Evolutionary conservation across 2,329 filamentous ascomycete genomes (phyloP), one percentile per base, ranked within the genome.

Genomic region (Bipolaris zeicola): DNA sequence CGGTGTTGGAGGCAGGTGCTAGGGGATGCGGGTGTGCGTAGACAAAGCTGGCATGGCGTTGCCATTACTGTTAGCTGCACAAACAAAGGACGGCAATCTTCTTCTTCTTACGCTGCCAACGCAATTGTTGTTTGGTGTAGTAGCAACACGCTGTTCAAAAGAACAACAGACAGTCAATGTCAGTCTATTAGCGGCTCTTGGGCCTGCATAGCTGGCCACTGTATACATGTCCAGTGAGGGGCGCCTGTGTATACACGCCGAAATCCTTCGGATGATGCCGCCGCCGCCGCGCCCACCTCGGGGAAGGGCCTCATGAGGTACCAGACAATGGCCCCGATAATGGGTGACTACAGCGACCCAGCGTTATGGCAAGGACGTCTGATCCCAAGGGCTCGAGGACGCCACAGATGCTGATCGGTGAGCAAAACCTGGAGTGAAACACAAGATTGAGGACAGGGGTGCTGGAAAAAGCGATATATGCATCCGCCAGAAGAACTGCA

Each of bases 401-500:
- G 38, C 43, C 48, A 31, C 26, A n/a, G 22, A 13, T 38, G 28
- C 52, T 60, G 52, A 61, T 61, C 59, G 59, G 59, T 61, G 52
- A 60, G 52, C 56, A 34, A 36, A 48, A 54, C 38, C 50, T 46
- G 28, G 43, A 46, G 38, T 49, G 46, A 51, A 48, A 53, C 56
- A 39, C 39, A 33, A 44, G 50, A 24, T 47, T 33, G 36, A 49
- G 47, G 33, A 28, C 49, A 47, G 42, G 53, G 53, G 20, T 52
- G 22, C 22, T 37, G 28, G 47, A 43, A 47, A 37, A 36, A 39
- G 28, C 22, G 24, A 43, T 10, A 39, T 38, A 44, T 43, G 14
- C 10, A 13, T 44, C 37, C 38, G 22, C 52, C n/a, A 31, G 46
- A 39, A 31, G 33, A 3, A 5, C 47, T 50, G 41, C 45, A 36